phyloP scores from a whole-genome alignment of 1,284 basidiomycete species.

The Exobasidium rhododendri region DNA sequence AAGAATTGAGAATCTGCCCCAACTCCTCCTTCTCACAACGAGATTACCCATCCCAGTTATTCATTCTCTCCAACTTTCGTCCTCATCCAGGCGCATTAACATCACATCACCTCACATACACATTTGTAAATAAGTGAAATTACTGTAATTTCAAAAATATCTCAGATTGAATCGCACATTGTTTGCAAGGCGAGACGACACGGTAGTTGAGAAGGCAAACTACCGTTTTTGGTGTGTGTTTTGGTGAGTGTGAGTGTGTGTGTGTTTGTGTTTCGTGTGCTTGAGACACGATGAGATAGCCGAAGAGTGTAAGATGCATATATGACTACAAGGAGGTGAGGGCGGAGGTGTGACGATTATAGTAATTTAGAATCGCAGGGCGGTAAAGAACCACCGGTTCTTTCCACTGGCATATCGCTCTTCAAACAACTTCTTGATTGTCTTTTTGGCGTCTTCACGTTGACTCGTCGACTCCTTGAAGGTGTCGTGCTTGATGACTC shows the following conservation, averaged over 20 bases:
- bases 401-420: conserved; percentile 54
- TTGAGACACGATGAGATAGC: background rate
- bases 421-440: conserved; percentile 54
- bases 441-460: conserved; percentile 54
- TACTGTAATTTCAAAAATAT: no score
- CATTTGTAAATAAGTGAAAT: no score
- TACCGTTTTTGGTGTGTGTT: no score
- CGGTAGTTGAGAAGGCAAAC: no score
- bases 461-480: conserved; percentile 53
- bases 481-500: conserved; percentile 48
- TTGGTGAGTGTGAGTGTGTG: conserved; percentile 6
- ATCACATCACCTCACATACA: no score
- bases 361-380: conserved; percentile 50
- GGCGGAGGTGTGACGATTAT: background rate
- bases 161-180: no score
- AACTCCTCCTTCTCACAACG: no score
- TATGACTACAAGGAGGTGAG: background rate
- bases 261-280: conserved; percentile 6
- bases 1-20: conserved; percentile 58
- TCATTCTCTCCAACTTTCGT: no score
- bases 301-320: background rate
- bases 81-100: no score
- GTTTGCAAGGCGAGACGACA: no score
- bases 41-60: no score
- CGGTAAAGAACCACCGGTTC: conserved; percentile 56